Evolutionary conservation across 2,329 filamentous ascomycete genomes (phyloP).

Genomic region (Neopestalotiopsis sp.): DNA sequence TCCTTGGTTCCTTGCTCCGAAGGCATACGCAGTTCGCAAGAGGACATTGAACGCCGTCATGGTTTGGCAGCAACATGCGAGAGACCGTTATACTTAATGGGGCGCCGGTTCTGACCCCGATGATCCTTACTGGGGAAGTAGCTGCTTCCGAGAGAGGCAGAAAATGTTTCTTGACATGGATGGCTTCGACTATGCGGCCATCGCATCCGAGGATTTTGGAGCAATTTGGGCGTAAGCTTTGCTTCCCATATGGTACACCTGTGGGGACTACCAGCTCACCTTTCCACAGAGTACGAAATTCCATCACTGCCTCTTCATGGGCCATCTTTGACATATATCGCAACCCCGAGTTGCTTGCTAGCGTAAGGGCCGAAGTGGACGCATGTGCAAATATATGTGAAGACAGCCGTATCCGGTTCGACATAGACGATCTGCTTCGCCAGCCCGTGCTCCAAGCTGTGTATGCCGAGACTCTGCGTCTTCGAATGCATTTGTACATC

Average conservation of each 20-base stretch:
- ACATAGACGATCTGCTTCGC: slow-evolving; percentile 25
- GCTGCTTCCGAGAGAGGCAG: slow-evolving; percentile 25
- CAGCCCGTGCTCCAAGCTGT: slow-evolving; percentile 27
- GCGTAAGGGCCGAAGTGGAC: slow-evolving; percentile 27
- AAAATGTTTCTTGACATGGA: slow-evolving; percentile 21
- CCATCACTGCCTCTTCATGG: slow-evolving; percentile 30
- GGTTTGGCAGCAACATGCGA: slow-evolving; percentile 27
- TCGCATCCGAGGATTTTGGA: slow-evolving; percentile 26
- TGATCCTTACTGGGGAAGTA: slow-evolving; percentile 29
- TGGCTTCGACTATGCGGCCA: slow-evolving; percentile 25
- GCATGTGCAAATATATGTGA: slow-evolving; percentile 23
- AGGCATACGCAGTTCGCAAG: slow-evolving; percentile 30
- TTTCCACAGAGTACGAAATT: slow-evolving; percentile 28
- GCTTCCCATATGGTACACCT: slow-evolving; percentile 1
- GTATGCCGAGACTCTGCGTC: slow-evolving; percentile 29
- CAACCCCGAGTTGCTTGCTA: slow-evolving; percentile 30
- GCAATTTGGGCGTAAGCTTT: slow-evolving; percentile 27
- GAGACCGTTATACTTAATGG: slow-evolving; percentile 24
- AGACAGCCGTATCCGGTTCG: slow-evolving; percentile 27
- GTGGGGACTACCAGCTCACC: slow-evolving; percentile 19
- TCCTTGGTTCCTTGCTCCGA: slow-evolving; percentile 32
- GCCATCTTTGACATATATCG: slow-evolving; percentile 31
- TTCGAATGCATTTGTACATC: slow-evolving; percentile 26
- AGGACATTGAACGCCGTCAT: slow-evolving; percentile 28
- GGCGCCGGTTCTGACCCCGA: slow-evolving; percentile 25